phyloP scores from a whole-genome alignment of 2,329 filamentous ascomycete genomes.

The Aspergillus tanneri region DNA sequence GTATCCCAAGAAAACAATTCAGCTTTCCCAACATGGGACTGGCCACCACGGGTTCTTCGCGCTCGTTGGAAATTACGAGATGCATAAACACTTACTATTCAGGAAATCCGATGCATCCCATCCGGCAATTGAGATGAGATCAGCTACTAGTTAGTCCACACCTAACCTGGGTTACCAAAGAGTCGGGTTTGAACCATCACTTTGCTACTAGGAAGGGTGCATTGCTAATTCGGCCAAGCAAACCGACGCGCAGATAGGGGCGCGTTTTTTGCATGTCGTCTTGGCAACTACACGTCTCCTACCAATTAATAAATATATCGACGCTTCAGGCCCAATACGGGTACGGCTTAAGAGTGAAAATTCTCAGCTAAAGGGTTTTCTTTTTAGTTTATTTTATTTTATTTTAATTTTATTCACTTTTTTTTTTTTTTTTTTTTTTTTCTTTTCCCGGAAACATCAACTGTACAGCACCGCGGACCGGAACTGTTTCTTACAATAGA shows the following conservation, averaged over 20 bases:
- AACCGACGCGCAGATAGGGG: background rate
- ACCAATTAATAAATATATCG: background rate
- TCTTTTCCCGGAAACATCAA: too few species aligned
- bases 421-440: too few species aligned
- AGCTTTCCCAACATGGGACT: background rate
- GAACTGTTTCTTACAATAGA: background rate
- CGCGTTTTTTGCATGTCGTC: background rate
- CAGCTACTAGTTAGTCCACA: slow-evolving; percentile 7
- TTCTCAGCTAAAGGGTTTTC: background rate
- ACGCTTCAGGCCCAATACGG: background rate
- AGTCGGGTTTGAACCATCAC: slow-evolving; percentile 8
- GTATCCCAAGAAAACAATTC: slow-evolving; percentile 3
- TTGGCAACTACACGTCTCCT: background rate
- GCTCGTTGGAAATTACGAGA: background rate
- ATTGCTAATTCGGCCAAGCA: background rate
- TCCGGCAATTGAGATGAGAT: slow-evolving; percentile 4
- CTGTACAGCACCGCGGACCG: too few species aligned
- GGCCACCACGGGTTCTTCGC: too few species aligned
- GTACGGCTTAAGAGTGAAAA: background rate
- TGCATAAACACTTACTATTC: slow-evolving; percentile 3
- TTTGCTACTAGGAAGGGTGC: background rate
- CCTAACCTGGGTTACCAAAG: slow-evolving; percentile 17
- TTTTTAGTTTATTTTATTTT: too few species aligned
- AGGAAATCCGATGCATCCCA: background rate
- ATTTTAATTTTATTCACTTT: too few species aligned